Percentiles rank a stretch among this genome's conserved stretches.
These are phyloP conservation scores for Magnaporthales sp. DNA, from an alignment of 2,329 filamentous ascomycete species.

Conservation along the genomic window DNA sequence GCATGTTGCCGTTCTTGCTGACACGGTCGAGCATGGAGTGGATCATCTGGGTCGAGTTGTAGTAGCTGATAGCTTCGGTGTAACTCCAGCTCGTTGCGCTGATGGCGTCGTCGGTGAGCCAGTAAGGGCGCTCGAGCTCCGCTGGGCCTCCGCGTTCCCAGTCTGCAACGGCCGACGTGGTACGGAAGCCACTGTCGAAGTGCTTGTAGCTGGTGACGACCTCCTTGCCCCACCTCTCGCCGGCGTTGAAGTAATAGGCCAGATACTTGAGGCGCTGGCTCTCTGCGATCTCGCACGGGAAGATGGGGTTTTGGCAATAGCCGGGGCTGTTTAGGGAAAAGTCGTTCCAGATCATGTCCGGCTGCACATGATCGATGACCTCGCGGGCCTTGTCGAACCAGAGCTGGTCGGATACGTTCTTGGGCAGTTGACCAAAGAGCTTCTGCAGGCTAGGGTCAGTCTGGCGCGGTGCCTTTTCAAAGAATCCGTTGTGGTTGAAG, in stretches of 20 bases:
- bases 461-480: not conserved
- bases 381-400: constrained; percentile 2
- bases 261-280: constrained; percentile 2
- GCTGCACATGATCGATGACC: constrained; percentile 2
- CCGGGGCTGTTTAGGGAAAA: constrained; percentile 4
- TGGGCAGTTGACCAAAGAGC: constrained; percentile 4
- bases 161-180: constrained; percentile 4
- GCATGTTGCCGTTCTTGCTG: constrained; percentile 45
- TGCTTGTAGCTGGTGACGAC: constrained; percentile 5
- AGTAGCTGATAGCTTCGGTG: constrained; percentile 3
- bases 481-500: constrained; percentile 6
- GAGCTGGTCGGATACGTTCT: constrained; percentile 1
- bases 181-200: constrained; percentile 1
- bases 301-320: not conserved
- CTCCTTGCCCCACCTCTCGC: not conserved
- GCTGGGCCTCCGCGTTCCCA: constrained; percentile 4
- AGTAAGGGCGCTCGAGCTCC: constrained; percentile 1
- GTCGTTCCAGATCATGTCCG: constrained; percentile 4
- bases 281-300: constrained; percentile 1
- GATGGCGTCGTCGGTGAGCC: constrained; percentile 5
- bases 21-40: constrained; percentile 38
- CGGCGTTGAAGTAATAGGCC: constrained; percentile 5
- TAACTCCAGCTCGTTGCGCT: constrained; percentile 5
- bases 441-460: constrained; percentile 1
- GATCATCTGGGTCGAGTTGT: constrained; percentile 3